Evolutionary conservation across 208 protist genomes (phyloP).

Genomic region (Wallacemonas collosoma): DNA sequence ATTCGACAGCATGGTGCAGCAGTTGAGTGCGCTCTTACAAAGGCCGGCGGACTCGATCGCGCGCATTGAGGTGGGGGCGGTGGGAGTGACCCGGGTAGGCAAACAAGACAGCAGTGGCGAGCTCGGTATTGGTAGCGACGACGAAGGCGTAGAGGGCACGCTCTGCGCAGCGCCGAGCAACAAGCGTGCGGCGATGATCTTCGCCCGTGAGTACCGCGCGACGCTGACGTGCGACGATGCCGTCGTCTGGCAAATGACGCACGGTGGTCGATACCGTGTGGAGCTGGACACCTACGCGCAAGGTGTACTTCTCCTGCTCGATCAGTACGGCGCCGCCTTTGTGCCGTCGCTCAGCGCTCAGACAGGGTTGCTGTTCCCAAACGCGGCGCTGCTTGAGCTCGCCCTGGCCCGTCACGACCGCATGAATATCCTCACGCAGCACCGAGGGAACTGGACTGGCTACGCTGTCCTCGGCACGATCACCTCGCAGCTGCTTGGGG

Average conservation of each 20-base stretch:
- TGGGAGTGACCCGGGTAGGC: not conserved
- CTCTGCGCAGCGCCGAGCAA: not conserved
- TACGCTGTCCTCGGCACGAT: constrained; percentile 85
- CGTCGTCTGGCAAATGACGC: constrained; percentile 67
- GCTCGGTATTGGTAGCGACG: not conserved
- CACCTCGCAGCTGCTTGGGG: constrained; percentile 73
- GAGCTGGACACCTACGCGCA: constrained; percentile 86
- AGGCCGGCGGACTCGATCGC: constrained; percentile 9
- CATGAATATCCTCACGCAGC: constrained; percentile 63
- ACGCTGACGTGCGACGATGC: constrained; percentile 21
- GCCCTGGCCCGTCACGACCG: constrained; percentile 72
- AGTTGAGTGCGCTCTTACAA: constrained; percentile 34
- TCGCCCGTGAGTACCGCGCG: not conserved
- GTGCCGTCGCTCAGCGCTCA: constrained; percentile 10
- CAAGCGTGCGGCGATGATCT: not conserved
- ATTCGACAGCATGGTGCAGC: constrained; percentile 63
- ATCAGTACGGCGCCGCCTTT: constrained; percentile 63
- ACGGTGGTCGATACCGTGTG: constrained; percentile 70
- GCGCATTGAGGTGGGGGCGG: constrained; percentile 4
- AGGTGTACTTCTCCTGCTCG: constrained; percentile 74
- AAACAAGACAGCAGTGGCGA: not conserved
- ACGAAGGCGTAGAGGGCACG: not conserved
- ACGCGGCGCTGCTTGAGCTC: constrained; percentile 44
- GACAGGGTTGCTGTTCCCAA: constrained; percentile 52
- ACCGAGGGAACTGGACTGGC: constrained; percentile 82